Percentiles rank a stretch among this genome's conserved stretches.
phyloP scores from a whole-genome alignment of 352 stramenopile species.

The Elongisporangium prolatum region DNA sequence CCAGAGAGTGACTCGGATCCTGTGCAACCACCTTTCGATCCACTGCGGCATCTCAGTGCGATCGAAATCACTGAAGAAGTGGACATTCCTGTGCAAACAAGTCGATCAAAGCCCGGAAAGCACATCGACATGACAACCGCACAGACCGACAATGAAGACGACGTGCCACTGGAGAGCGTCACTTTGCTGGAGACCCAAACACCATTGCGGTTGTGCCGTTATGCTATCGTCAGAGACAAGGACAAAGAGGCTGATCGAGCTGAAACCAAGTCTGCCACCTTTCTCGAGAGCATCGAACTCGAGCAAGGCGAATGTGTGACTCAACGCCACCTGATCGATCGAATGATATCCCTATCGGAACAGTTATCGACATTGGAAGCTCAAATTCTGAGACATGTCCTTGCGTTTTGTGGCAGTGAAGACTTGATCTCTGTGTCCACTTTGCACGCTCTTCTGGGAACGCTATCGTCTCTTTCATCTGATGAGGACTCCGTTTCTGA shows the following conservation, averaged over 20 bases:
- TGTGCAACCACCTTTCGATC: constrained; percentile 19
- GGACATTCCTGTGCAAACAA: constrained; percentile 2
- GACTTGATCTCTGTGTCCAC: not conserved
- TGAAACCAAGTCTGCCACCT: not conserved
- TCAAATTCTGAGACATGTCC: not conserved
- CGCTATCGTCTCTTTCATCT: not conserved
- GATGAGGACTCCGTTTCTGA: not conserved
- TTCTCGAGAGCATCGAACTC: not conserved
- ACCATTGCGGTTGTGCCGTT: not conserved
- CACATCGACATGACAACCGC: not conserved
- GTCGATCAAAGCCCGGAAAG: not conserved
- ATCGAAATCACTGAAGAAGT: constrained; percentile 24
- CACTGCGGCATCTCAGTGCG: constrained; percentile 24
- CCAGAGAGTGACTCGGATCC: constrained; percentile 2
- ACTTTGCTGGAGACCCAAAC: not conserved
- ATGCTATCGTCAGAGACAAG: not conserved
- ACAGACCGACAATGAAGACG: not conserved
- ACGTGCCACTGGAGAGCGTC: not conserved
- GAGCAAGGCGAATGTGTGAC: not conserved
- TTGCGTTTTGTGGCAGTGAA: not conserved
- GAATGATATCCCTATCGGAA: not conserved
- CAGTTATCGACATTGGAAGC: not conserved
- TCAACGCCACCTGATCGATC: not conserved
- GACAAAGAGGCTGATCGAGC: not conserved
- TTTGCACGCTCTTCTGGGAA: not conserved